Base-by-base conservation (phyloP, 2,329 filamentous ascomycete genomes). In the Aspergillus ibericus region DNA sequence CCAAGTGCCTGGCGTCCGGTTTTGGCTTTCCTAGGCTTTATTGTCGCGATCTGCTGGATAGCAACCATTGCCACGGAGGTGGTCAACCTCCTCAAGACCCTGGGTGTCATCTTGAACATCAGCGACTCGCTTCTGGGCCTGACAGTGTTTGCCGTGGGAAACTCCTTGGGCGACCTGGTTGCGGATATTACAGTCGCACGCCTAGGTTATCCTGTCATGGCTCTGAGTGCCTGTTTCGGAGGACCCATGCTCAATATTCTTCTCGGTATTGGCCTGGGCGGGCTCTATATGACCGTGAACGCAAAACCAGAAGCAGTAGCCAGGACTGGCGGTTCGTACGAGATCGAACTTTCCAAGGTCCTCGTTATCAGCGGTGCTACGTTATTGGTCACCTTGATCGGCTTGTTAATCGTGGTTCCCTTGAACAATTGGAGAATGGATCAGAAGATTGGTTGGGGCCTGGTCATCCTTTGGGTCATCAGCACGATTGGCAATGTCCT, bases 221-320 rank as follows among this genome's bases (percentile, higher is more conserved):
- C 95, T 0, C 78, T 89, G 40, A 93, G 91, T 34, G 95, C 95
- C 4, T 99, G 95, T 72, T 97, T 99, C 72, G 95, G 95, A n/a
- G 96, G 95, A 0, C 95, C 95, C 0, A 93, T 99, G 92, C 84
- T 99, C 40, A 99, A 99, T 68, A 99, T 99, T 62, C 80, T 99
- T 0, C 84, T 99, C 4, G 95, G 95, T 0, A 93, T 99, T 53
- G 95, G 95, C n/a, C 81, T 98, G 4, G 90, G 90, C 25, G 95
- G 95, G 15, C 84, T 91, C 38, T 96, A 93, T 72, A 95, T 97
- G 84, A 93, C 91, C 57, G 82, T 96, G 15, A 83, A 89, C 4
- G 55, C 67, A 34, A 47, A 64, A 52, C 15, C 60, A n/a, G 15
- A 62, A 56, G 52, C 62, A 55, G 32, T 59, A 27, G 48, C 51